Evolutionary conservation across 305 asterid genomes (phyloP), one percentile per base, ranked within the genome.

Genomic region (Stenogyne calaminthoides): DNA sequence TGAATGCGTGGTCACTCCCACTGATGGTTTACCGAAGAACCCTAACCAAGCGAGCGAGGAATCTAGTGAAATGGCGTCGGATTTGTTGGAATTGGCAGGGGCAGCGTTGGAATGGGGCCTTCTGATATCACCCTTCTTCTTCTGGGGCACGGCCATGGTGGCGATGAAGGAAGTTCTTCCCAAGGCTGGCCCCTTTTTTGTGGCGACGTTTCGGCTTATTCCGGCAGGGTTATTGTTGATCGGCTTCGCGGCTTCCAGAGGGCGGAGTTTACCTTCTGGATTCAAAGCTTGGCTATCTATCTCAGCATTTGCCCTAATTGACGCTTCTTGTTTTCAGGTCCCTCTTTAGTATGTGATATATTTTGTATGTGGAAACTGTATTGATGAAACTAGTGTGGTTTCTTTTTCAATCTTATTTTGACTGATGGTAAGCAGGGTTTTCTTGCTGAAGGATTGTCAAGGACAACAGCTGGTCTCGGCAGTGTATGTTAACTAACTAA

Each of bases 101-200:
- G 51, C 74, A 37, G 83, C 82, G 34, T 78, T 83, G 88, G 97
- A 88, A 81, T 91, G 88, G 85, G 92, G 88, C 5, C 83, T 91
- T 78, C 64, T 91, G 78, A 83, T 91, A 72, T 94, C 97, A 47
- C 97, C 99, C 14, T 94, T 94, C 84, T 91, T 94, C 93, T 94
- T 94, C 78, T 94, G 97, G 97, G 97, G 99, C 61, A 94, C 99
- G 62, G 96, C 97, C 62, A 94, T 94, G 99, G 98, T 94, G 70
- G 97, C 97, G 25, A 94, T 94, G 98, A 91, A 94, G 84, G 98
- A 89, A 63, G 88, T 89, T 74, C 81, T 94, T 70, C 97, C 98
- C 36, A 94, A 88, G 76, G 78, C 96, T 18, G 98, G 97, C 36
- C 97, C 90, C 0, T 89, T 89, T 63, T 90, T 89, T 51, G 93